Conservation (phyloP, 2,329 filamentous ascomycete species). For the Sporothrix dimorphospora region DNA sequence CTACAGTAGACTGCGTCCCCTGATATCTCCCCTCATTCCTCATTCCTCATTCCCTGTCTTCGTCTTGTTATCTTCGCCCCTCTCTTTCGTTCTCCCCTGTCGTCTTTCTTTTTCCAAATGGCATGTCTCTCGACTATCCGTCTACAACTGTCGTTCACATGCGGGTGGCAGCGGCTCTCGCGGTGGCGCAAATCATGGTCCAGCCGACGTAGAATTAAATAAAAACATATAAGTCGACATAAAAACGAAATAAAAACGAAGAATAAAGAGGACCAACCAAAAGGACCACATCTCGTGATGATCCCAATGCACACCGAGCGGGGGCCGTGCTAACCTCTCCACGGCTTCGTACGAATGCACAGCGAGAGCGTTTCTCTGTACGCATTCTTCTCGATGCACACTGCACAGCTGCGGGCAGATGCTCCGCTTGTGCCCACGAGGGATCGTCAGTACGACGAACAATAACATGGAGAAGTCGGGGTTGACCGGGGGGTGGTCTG, state of each 20-base stretch:
- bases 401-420: too few relatives aligned
- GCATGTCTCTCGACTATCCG: conserved; percentile 2
- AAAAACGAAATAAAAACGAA: not conserved
- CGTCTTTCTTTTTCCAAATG: not conserved
- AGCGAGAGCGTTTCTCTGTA: too few relatives aligned
- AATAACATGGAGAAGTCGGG: conserved; percentile 15
- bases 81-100: not conserved
- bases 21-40: not conserved
- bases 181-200: not conserved
- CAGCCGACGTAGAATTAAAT: too few relatives aligned
- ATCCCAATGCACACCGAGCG: not conserved
- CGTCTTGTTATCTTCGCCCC: not conserved
- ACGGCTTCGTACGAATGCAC: not conserved
- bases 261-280: not conserved
- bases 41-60: not conserved
- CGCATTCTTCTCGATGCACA: not conserved
- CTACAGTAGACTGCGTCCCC: not conserved
- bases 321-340: not conserved
- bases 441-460: not conserved
- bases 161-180: not conserved
- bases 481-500: not conserved
- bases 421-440: not conserved
- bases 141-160: too few relatives aligned
- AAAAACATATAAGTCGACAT: not conserved
- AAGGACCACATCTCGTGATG: not conserved